These are phyloP conservation scores for Colletotrichum australisinense DNA, from an alignment of 2,329 filamentous ascomycete genomes.

Conservation along the genomic window DNA sequence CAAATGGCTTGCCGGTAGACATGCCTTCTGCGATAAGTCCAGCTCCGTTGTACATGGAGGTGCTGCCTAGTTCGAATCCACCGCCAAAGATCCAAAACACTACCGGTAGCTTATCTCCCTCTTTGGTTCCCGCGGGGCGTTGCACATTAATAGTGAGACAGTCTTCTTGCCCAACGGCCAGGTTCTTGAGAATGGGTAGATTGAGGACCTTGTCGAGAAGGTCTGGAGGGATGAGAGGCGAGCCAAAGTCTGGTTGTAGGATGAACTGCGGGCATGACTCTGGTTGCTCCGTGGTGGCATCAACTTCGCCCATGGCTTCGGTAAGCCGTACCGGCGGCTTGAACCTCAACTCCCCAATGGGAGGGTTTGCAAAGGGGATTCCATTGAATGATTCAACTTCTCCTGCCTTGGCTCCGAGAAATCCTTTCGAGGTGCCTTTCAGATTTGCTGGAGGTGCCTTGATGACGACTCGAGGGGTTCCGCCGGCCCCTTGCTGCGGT, in stretches of 20 bases:
- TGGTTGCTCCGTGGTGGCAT: slow-evolving; percentile 55
- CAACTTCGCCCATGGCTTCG: slow-evolving; percentile 39
- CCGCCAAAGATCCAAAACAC: slow-evolving; percentile 33
- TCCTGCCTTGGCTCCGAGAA: slow-evolving; percentile 19
- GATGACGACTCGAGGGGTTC: slow-evolving; percentile 18
- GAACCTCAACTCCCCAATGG: slow-evolving; percentile 61
- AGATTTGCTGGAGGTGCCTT: slow-evolving; percentile 23
- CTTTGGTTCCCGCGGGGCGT: slow-evolving; percentile 38
- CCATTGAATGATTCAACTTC: slow-evolving; percentile 66
- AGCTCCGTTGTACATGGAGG: slow-evolving; percentile 35
- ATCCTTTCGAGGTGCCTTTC: slow-evolving; percentile 22
- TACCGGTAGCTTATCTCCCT: slow-evolving; percentile 37
- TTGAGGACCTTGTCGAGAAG: slow-evolving; percentile 22
- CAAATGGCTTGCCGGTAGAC: slow-evolving; percentile 48
- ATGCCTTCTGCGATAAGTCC: slow-evolving; percentile 38
- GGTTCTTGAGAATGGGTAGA: slow-evolving; percentile 12
- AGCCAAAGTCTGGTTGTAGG: slow-evolving; percentile 37
- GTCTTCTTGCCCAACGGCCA: slow-evolving; percentile 44
- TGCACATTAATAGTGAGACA: slow-evolving; percentile 49
- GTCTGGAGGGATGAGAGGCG: slow-evolving; percentile 42
- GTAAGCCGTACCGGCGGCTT: slow-evolving; percentile 50
- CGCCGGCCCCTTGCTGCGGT: slow-evolving; percentile 1
- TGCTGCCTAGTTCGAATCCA: slow-evolving; percentile 28
- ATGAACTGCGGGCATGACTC: slow-evolving; percentile 44
- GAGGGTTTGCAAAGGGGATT: slow-evolving; percentile 68